Evolutionary conservation across 2,329 filamentous ascomycete genomes (phyloP), one percentile per base, ranked within the genome.

Genomic region (Botryotinia calthae): DNA sequence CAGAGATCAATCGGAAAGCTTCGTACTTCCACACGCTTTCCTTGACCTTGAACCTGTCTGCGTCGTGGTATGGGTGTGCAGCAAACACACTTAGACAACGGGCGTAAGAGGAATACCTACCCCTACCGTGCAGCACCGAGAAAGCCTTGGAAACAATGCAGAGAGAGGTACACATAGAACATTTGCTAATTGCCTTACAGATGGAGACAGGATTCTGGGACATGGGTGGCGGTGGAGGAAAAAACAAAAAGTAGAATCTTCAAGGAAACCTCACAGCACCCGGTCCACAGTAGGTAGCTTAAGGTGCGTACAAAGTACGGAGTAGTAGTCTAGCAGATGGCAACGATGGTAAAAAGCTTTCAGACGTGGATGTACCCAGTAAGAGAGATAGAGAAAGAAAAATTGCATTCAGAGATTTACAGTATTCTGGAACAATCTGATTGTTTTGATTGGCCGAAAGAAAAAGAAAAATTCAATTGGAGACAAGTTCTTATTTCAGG

Each of bases 191-290:
- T 37, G n/a, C 62, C 56, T 28, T 62, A 34, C 81, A 93, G 87
- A 89, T 93, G 86, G 91, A 94, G 82, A 89, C 88, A 75, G 88
- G 87, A 1, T 94, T 94, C 80, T 94, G 91, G 91, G 87, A 91
- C 72, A 93, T 93, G 89, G 88, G 87, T 1, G 77, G 48, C 59
- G 70, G 67, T 42, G 71, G 69, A 63, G 62, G 51, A 18, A 71
- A 64, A 56, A n/a, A 28, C 28, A 12, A 56, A 18, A 56, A 25
- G 44, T 65, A 40, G 44, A 46, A 44, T 46, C 28, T 70, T 62
- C 28, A 48, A 67, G 8, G 42, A 37, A 37, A 37, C 37, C 37
- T 37, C 61, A 42, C 18, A 61, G 25, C 44, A 61, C 31, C 31
- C 22, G 44, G 9, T 22, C 46, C 46, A 28, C 64, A 56, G 16